phyloP scores from a whole-genome alignment of 1,139 yeast species.

The Geotrichum citri-aurantii region DNA sequence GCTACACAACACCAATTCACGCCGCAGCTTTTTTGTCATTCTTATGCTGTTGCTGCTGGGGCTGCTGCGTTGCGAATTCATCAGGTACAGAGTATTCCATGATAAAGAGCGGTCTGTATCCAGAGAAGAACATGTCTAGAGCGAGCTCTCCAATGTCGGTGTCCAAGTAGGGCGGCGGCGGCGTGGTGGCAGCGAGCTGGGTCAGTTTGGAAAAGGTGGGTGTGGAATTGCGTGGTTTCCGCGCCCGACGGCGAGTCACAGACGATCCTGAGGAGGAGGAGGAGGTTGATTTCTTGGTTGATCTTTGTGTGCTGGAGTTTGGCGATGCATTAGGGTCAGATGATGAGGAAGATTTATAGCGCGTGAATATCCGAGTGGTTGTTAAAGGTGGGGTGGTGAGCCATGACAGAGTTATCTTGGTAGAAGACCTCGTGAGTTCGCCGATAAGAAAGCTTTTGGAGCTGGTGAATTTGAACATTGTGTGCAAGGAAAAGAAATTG shows the following conservation, averaged over 20 bases:
- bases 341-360: not conserved
- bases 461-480: not conserved
- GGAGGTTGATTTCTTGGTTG: not conserved
- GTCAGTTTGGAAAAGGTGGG: not conserved
- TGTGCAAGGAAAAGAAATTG: not conserved
- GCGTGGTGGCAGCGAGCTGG: not conserved
- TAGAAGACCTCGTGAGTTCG: not conserved
- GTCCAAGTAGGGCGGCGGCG: not conserved
- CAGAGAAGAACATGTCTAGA: conserved; percentile 30
- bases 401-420: not conserved
- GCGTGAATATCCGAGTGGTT: not conserved
- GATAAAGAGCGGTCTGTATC: conserved; percentile 31
- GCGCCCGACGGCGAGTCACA: not conserved
- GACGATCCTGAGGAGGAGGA: not conserved
- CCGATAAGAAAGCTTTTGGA: not conserved
- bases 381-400: not conserved
- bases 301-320: not conserved
- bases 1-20: not conserved
- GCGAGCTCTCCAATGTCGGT: conserved; percentile 20
- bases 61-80: not conserved
- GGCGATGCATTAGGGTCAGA: not conserved
- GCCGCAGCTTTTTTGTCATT: not conserved
- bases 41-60: not conserved
- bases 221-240: not conserved
- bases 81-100: conserved; percentile 12